Evolutionary conservation across 1,139 yeast genomes (phyloP).

Genomic region (Candida gigantensis): DNA sequence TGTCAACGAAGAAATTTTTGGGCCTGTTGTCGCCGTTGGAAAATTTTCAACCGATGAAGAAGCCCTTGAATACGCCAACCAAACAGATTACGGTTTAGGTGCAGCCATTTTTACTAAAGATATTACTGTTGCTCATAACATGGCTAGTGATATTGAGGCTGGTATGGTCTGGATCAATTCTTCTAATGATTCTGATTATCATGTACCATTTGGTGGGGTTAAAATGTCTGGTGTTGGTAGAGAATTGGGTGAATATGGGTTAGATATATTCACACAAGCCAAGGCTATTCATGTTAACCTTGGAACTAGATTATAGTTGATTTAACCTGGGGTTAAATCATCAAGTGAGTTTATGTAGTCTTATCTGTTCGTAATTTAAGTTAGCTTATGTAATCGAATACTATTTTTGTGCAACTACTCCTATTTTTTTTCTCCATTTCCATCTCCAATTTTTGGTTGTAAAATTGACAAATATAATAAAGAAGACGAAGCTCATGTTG

Average conservation of each 20-base stretch:
- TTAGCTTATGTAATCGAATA: not conserved
- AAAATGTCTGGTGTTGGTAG: slow-evolving; percentile 87
- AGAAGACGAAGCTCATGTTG: no score
- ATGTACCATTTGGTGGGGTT: slow-evolving; percentile 77
- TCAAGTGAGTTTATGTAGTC: not conserved
- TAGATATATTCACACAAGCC: slow-evolving; percentile 72
- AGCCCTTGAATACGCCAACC: slow-evolving; percentile 51
- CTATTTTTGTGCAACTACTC: not conserved
- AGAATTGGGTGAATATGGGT: slow-evolving; percentile 84
- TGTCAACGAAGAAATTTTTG: slow-evolving; percentile 60
- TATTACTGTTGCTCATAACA: slow-evolving; percentile 42
- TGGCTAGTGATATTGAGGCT: slow-evolving; percentile 48
- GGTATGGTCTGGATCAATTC: slow-evolving; percentile 66
- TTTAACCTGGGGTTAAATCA: not conserved
- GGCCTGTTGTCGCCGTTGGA: slow-evolving; percentile 58
- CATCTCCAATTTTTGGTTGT: not conserved
- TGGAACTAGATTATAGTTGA: slow-evolving; percentile 30
- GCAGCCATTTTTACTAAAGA: slow-evolving; percentile 79
- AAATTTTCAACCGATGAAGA: slow-evolving; percentile 56
- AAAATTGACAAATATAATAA: no score
- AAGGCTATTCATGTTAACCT: slow-evolving; percentile 77
- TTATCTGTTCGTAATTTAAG: not conserved
- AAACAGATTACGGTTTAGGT: slow-evolving; percentile 57
- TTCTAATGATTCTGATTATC: slow-evolving; percentile 74
- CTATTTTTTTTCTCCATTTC: not conserved